Evolutionary conservation across 495 filamentous ascomycete species (phyloP), one percentile per base, ranked within the genome.

Genomic region (Penicillium steckii): DNA sequence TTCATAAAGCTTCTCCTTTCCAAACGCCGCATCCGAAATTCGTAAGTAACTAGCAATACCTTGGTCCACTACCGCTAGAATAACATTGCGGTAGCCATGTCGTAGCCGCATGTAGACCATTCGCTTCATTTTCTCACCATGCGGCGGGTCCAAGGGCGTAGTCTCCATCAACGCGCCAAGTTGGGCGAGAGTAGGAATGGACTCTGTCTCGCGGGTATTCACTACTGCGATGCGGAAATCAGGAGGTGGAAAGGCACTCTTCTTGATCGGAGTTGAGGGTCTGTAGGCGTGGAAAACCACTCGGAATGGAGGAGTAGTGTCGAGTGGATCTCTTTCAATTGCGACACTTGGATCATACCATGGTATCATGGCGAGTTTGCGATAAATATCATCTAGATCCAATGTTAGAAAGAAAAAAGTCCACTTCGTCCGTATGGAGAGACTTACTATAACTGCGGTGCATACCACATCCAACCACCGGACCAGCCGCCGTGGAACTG

Each of bases 41-140:
- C 88, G 79, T 43, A 96, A 68, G 65, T 89, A 98, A 62, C 91
- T 97, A 25, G 91, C 86, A 24, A 98, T 77, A 0, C 94, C 94
- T 49, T 90, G 79, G 62, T 97, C 94, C 8, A 96, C 89, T 4
- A 97, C 82, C 0, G 92, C 94, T 15, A 98, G 59, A 43, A 96
- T 72, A 6, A 91, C 90, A 65, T 88, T 91, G 52, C 91, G 79
- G 63, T 88, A 86, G 10, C 90, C 94, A 48, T 96, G 84, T 61
- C 88, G 91, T 52, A 97, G 66, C n/a, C 87, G 78, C 52, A 77
- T 74, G 56, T 90, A 91, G n/a, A 78, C 56, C 45, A 75, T 69
- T 0, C 74, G 68, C 18, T 77, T 73, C 46, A 70, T 72, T 71
- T 75, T 79, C 51, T 74, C 73, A 8, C 74, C 65, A 4, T 54